Evolutionary conservation across 805 yeast genomes (phyloP).

Genomic region (Hanseniaspora valbyensis): DNA sequence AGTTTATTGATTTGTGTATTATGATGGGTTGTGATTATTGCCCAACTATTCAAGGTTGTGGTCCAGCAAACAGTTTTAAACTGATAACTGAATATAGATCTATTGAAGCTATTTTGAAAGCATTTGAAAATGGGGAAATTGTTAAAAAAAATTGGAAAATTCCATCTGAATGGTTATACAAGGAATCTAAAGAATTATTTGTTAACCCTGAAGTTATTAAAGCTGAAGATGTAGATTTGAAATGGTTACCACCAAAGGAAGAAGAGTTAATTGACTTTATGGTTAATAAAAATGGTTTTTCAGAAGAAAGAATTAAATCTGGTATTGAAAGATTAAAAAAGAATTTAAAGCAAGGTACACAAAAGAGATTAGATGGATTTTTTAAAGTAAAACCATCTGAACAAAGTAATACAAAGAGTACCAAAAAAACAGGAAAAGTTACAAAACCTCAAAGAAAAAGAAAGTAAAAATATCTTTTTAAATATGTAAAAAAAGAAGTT

Average conservation of each 20-base stretch:
- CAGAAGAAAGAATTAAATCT: slow-evolving; percentile 78
- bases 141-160: slow-evolving; percentile 51
- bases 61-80: slow-evolving; percentile 88
- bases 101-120: slow-evolving; percentile 65
- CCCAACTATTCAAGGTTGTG: slow-evolving; percentile 88
- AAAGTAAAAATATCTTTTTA: not conserved
- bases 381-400: slow-evolving; percentile 54
- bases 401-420: slow-evolving; percentile 33
- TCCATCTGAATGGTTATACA: slow-evolving; percentile 91
- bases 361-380: slow-evolving; percentile 86
- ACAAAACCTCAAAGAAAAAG: slow-evolving; percentile 14
- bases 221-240: slow-evolving; percentile 52
- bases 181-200: slow-evolving; percentile 77
- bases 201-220: slow-evolving; percentile 66
- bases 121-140: slow-evolving; percentile 35
- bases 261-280: slow-evolving; percentile 73
- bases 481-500: not conserved
- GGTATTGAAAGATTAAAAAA: slow-evolving; percentile 81
- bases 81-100: slow-evolving; percentile 75
- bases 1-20: slow-evolving; percentile 85
- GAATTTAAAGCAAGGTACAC: slow-evolving; percentile 73
- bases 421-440: slow-evolving; percentile 19
- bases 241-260: slow-evolving; percentile 83
- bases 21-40: slow-evolving; percentile 94
- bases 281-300: slow-evolving; percentile 81